Conservation (phyloP, 2,329 filamentous ascomycete species). For the Diaporthe sp. region DNA sequence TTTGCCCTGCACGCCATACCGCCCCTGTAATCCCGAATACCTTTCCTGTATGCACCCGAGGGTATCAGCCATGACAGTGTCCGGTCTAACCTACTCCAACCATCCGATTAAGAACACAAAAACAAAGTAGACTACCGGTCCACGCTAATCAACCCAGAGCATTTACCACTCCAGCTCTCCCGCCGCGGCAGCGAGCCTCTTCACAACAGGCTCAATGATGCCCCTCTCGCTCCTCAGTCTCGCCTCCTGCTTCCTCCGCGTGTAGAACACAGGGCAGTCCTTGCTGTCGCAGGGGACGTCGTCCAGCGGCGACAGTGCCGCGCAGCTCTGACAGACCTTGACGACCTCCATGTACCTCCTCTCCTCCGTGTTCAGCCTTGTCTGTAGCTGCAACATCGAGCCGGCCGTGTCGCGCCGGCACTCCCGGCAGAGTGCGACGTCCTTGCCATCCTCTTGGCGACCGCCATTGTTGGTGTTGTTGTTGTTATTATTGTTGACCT, state of each 20-base stretch:
- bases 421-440: constrained; percentile 65
- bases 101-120: neutral
- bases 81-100: neutral
- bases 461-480: constrained; percentile 39
- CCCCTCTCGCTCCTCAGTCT: constrained; percentile 57
- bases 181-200: constrained; percentile 47
- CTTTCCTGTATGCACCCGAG: neutral
- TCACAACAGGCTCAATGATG: constrained; percentile 51
- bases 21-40: no score
- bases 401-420: constrained; percentile 69
- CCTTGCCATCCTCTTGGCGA: constrained; percentile 40
- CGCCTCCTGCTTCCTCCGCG: constrained; percentile 73
- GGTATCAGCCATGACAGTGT: neutral
- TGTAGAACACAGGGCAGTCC: constrained; percentile 94
- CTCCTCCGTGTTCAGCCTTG: constrained; percentile 73
- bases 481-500: constrained; percentile 43
- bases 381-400: constrained; percentile 75
- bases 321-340: constrained; percentile 83
- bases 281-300: constrained; percentile 89
- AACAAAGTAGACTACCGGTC: constrained; percentile 1
- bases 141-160: constrained; percentile 35
- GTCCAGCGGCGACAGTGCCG: constrained; percentile 78
- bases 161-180: constrained; percentile 52
- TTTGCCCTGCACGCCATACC: neutral
- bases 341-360: constrained; percentile 73